Evolutionary conservation across 2,329 filamentous ascomycete genomes (phyloP).

Genomic region (Thielaviopsis populi): DNA sequence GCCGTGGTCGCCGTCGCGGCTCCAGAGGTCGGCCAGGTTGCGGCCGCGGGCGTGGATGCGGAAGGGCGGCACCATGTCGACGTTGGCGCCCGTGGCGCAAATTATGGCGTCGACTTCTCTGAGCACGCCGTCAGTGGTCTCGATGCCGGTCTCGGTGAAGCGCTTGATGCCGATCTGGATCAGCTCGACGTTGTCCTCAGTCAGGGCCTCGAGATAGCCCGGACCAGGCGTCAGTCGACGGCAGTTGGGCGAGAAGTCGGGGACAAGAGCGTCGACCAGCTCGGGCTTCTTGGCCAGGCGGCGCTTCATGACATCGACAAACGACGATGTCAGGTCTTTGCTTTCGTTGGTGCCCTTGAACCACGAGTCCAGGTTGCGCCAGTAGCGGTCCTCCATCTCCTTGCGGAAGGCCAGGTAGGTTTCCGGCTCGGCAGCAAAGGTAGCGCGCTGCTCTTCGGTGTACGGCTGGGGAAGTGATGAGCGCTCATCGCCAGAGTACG

Average conservation of each 20-base stretch:
- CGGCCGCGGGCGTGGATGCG: conserved; percentile 35
- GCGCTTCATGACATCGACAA: conserved; percentile 37
- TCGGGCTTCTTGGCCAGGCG: conserved; percentile 40
- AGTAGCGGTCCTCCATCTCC: conserved; percentile 44
- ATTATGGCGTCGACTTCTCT: conserved; percentile 49
- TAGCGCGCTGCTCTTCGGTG: conserved; percentile 39
- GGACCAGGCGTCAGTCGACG: conserved; percentile 50
- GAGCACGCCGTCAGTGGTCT: conserved; percentile 40
- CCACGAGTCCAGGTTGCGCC: conserved; percentile 39
- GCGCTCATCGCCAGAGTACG: conserved; percentile 41
- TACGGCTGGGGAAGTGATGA: conserved; percentile 42
- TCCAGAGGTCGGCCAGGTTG: conserved; percentile 43
- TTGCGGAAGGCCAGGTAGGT: conserved; percentile 47
- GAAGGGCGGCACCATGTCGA: conserved; percentile 44
- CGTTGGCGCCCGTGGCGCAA: conserved; percentile 53
- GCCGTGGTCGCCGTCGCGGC: conserved; percentile 20
- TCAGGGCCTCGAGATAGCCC: conserved; percentile 51
- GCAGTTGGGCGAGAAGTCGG: conserved; percentile 49
- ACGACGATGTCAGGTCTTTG: conserved; percentile 31
- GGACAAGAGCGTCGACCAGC: conserved; percentile 40
- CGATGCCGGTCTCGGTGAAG: conserved; percentile 45
- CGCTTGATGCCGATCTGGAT: conserved; percentile 41
- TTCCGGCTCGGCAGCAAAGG: conserved; percentile 41
- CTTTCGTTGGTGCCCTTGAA: conserved; percentile 40
- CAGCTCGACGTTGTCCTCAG: conserved; percentile 46